Conservation (phyloP, 1,139 yeast genomes). For the Protomyces pachydermus region DNA sequence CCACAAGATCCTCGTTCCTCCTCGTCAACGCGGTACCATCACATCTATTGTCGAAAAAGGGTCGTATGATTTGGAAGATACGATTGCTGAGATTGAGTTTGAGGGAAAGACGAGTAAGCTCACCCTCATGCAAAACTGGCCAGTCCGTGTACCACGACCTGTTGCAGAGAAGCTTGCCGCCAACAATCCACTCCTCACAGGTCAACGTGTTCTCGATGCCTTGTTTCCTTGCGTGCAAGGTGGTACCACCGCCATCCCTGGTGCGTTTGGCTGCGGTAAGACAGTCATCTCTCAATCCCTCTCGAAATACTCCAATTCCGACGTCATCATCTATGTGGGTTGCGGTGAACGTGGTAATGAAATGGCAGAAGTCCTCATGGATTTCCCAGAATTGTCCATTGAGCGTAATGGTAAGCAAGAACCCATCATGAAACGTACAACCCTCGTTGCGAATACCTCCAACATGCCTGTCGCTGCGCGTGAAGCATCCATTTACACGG, state of each 20-base stretch:
- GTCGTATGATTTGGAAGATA: constrained; percentile 82
- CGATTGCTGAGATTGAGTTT: constrained; percentile 86
- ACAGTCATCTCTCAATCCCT: constrained; percentile 97
- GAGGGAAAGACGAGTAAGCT: constrained; percentile 76
- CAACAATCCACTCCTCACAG: constrained; percentile 90
- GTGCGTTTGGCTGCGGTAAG: constrained; percentile 99
- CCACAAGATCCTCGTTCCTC: constrained; percentile 92
- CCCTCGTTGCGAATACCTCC: constrained; percentile 95
- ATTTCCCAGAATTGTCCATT: constrained; percentile 94
- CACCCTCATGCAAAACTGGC: constrained; percentile 98
- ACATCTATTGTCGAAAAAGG: constrained; percentile 86
- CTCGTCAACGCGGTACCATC: constrained; percentile 97
- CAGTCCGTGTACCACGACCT: constrained; percentile 98
- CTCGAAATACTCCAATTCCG: constrained; percentile 95
- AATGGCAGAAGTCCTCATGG: constrained; percentile 99
- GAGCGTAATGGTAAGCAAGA: constrained; percentile 90
- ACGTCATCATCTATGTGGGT: constrained; percentile 89
- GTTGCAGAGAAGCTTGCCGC: constrained; percentile 91
- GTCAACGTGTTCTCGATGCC: constrained; percentile 97
- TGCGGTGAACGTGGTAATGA: constrained; percentile 95
- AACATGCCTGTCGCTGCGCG: constrained; percentile 99
- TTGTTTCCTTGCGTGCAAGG: constrained; percentile 99
- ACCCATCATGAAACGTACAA: constrained; percentile 99
- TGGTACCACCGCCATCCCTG: constrained; percentile 99
- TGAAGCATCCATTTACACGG: constrained; percentile 98